Conservation (phyloP, 768 basidiomycete genomes). For the Boletus huronensis region DNA sequence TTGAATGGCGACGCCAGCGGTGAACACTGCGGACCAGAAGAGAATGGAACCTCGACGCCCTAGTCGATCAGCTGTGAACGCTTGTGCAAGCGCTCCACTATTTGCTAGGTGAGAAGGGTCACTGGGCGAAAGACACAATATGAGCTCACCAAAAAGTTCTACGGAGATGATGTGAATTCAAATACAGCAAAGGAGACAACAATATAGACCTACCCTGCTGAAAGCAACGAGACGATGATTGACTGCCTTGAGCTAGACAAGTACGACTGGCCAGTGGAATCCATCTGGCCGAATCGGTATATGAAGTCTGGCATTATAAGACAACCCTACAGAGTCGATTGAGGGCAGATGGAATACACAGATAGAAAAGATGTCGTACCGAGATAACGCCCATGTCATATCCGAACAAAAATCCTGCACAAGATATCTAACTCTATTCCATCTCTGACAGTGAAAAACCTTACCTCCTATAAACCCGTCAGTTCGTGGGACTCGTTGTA, state of each 20-base stretch:
- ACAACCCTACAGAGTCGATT: conserved; percentile 49
- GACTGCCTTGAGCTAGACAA: conserved; percentile 65
- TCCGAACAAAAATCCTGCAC: conserved; percentile 58
- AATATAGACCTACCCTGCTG: conserved; percentile 51
- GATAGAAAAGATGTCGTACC: conserved; percentile 33
- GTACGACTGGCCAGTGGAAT: conserved; percentile 43
- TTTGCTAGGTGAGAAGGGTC: conserved; percentile 1
- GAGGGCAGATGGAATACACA: conserved; percentile 2
- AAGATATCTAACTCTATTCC: not conserved
- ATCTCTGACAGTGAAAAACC: not conserved
- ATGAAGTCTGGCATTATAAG: conserved; percentile 79
- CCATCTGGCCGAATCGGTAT: conserved; percentile 57
- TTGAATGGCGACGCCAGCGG: conserved; percentile 63
- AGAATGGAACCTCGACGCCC: conserved; percentile 73
- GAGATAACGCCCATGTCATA: conserved; percentile 80
- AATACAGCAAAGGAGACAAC: not conserved
- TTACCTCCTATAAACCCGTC: conserved; percentile 19
- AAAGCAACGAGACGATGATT: conserved; percentile 75
- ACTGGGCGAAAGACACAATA: not conserved
- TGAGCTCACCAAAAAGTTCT: conserved; percentile 51
- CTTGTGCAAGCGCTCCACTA: conserved; percentile 64
- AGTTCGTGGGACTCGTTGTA: not conserved
- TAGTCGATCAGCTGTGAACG: conserved; percentile 70
- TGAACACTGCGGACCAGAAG: conserved; percentile 74
- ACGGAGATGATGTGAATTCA: not conserved